Evolutionary conservation across 148 eudicot species (phyloP).

Genomic region (Dianthus caryophyllus): DNA sequence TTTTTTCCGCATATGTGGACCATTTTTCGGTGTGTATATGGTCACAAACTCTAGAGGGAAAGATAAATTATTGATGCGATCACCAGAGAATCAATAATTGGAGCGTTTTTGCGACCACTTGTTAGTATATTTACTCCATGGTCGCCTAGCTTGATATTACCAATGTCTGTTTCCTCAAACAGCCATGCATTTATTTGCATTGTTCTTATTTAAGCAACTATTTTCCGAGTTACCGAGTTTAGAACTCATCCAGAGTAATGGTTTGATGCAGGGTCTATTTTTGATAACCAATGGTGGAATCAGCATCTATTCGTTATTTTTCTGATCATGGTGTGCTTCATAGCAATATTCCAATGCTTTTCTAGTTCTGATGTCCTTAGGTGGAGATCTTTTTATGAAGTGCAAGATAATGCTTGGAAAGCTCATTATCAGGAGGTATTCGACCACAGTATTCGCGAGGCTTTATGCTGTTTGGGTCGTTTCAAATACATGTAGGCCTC

Average conservation of each 20-base stretch:
- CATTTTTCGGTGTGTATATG: neutral
- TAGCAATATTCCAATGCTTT: slow-evolving; percentile 58
- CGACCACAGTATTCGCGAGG: slow-evolving; percentile 83
- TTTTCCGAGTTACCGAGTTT: neutral
- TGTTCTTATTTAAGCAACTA: neutral
- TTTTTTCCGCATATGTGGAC: neutral
- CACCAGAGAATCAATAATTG: neutral
- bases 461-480: slow-evolving; percentile 82
- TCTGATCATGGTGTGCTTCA: slow-evolving; percentile 37
- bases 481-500: slow-evolving; percentile 65
- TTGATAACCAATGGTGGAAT: slow-evolving; percentile 38
- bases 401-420: slow-evolving; percentile 68
- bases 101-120: too few relatives aligned
- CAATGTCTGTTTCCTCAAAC: neutral
- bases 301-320: slow-evolving; percentile 40
- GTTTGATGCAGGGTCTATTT: slow-evolving; percentile 38
- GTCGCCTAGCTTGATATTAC: neutral
- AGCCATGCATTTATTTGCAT: neutral
- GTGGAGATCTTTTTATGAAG: slow-evolving; percentile 76
- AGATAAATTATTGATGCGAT: neutral
- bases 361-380: slow-evolving; percentile 60
- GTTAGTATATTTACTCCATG: neutral
- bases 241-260: slow-evolving; percentile 6
- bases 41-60: neutral
- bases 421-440: slow-evolving; percentile 77